Evolutionary conservation across 2,329 filamentous ascomycete genomes (phyloP).

Genomic region (Didymella pinodella): DNA sequence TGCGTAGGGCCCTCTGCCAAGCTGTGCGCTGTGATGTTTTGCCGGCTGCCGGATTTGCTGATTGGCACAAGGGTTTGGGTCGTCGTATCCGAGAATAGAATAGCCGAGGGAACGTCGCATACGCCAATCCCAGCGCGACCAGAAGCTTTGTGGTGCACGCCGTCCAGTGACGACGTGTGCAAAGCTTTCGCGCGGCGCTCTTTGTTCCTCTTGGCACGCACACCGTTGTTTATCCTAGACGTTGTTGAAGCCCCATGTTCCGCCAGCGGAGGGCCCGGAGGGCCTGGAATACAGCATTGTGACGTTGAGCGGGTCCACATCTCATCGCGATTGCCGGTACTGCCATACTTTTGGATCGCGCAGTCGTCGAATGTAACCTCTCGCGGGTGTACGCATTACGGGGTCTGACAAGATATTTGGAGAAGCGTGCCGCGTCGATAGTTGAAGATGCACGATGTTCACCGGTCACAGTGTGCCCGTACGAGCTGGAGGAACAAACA

Average conservation of each 20-base stretch:
- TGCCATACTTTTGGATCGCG: neutral
- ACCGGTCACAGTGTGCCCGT: constrained; percentile 9
- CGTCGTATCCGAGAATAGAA: constrained; percentile 22
- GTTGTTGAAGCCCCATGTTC: neutral
- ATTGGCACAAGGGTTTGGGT: constrained; percentile 20
- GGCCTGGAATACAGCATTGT: neutral
- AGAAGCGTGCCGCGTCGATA: constrained; percentile 2
- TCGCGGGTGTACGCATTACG: neutral
- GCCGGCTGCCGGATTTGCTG: constrained; percentile 23
- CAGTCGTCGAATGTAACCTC: neutral
- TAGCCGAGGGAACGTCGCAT: constrained; percentile 22
- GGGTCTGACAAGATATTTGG: neutral
- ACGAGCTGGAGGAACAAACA: constrained; percentile 15
- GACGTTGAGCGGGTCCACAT: constrained; percentile 4
- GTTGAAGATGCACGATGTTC: constrained; percentile 5
- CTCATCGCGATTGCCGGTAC: neutral
- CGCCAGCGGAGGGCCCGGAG: neutral
- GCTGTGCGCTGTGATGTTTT: neutral
- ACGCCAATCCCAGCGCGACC: constrained; percentile 7
- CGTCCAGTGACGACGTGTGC: constrained; percentile 4
- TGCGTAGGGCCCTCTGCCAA: neutral
- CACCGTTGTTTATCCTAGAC: neutral
- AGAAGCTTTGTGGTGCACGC: constrained; percentile 18
- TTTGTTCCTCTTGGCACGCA: constrained; percentile 3
- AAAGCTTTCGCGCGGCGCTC: constrained; percentile 16